Base-by-base conservation (phyloP, 257 asterid genomes). In the Ophiorrhiza pumila region DNA sequence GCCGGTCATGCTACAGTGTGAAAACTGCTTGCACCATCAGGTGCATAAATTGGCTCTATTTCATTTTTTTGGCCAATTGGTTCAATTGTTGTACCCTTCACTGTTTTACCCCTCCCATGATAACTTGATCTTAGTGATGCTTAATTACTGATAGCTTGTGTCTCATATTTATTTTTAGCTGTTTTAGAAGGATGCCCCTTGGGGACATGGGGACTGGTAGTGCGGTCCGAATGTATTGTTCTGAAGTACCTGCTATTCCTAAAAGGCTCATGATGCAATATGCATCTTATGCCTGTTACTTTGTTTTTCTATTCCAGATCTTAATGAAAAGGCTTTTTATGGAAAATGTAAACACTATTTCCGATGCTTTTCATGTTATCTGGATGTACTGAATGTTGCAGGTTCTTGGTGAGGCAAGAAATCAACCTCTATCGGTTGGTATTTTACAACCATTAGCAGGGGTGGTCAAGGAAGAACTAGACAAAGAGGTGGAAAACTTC, bases 401-500 rank as follows among this genome's bases (percentile, higher is more conserved):
- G 95, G 89, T 86, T 60, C 81, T 89, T 67, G 61, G 72, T 18
- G 84, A 80, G 68, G 80, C 76, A 76, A 79, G 85, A 76, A 75
- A 76, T 11, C 39, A 57, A 55, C 43, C 77, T 62, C 76, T 25
- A 50, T 55, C 77, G 11, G 41, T 56, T 4, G 76, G 74, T 65
- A 41, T 29, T 32, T 47, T 50, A 64, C 79, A 70, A 56, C 82
- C 80, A 68, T 65, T 76, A 49, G 80, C 71, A 29, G 76, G 68
- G 82, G 84, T 76, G 52, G 13, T 75, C 59, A 77, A 75, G 60
- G 74, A 45, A 47, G 82, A 71, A 29, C 56, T 88, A 74, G 88
- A 72, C 85, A 79, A 80, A 78, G 91, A 91, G 79, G 49, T 91
- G 85, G 85, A 85, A 63, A 85, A 77, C 74, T 89, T 91, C 74